phyloP scores from a whole-genome alignment of 2,329 filamentous ascomycete species.

The Acrocalymma vagum region DNA sequence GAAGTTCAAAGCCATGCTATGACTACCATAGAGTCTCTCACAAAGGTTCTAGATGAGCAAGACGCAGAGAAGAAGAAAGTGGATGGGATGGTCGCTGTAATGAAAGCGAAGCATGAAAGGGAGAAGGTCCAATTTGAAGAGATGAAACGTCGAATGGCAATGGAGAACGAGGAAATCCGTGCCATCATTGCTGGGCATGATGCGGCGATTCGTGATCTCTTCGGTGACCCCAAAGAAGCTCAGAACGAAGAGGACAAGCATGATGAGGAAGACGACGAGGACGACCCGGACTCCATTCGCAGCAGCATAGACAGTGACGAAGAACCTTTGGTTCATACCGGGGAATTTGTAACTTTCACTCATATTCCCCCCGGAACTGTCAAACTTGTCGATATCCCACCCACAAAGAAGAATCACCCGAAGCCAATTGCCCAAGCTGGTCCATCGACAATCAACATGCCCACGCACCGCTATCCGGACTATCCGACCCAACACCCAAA shows the following conservation, averaged over 20 bases:
- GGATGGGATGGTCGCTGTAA: constrained; percentile 12
- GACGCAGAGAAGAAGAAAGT: constrained; percentile 16
- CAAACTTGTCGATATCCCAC: constrained; percentile 29
- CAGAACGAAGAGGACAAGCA: background rate
- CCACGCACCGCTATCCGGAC: constrained; percentile 1
- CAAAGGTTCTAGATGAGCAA: background rate
- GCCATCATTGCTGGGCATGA: background rate
- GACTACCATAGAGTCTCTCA: too few relatives aligned
- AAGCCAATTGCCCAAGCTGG: background rate
- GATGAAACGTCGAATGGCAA: background rate
- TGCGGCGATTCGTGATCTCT: background rate
- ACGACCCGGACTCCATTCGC: constrained; percentile 18
- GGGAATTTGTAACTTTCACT: constrained; percentile 16
- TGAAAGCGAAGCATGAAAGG: constrained; percentile 19
- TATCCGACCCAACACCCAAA: background rate
- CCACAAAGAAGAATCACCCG: constrained; percentile 15
- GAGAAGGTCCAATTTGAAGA: constrained; percentile 13
- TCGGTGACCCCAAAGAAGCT: background rate
- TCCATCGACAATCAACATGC: background rate
- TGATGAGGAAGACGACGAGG: constrained; percentile 13
- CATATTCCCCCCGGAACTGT: constrained; percentile 23
- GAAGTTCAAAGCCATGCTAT: constrained; percentile 8
- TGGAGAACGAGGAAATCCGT: constrained; percentile 3
- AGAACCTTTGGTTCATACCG: constrained; percentile 25
- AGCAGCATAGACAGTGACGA: constrained; percentile 28